These are phyloP conservation scores for Ballota nigra DNA, from an alignment of 257 asterid species.

Conservation along the genomic window DNA sequence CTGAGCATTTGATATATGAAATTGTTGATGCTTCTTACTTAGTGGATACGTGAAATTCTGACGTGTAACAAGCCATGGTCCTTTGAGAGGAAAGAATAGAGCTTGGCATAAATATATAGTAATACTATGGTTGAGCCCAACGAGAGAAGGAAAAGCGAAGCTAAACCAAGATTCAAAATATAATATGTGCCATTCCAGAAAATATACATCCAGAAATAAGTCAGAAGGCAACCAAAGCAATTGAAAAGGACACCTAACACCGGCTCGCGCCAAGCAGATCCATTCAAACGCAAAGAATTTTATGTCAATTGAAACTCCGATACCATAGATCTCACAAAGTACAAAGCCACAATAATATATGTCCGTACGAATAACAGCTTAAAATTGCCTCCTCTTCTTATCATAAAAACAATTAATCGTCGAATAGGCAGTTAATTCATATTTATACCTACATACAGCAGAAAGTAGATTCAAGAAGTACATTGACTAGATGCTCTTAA, in stretches of 20 bases:
- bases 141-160: conserved; percentile 1
- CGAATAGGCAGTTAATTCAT: background rate
- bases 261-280: background rate
- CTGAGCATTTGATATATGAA: background rate
- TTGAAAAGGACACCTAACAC: background rate
- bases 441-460: conserved; percentile 1
- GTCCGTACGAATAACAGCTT: background rate
- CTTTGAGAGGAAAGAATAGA: background rate
- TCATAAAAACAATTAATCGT: background rate
- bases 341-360: background rate
- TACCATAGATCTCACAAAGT: background rate
- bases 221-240: background rate
- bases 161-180: background rate
- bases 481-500: background rate
- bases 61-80: background rate
- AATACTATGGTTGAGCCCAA: background rate
- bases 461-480: background rate
- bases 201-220: background rate
- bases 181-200: background rate
- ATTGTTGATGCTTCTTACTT: background rate
- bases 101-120: background rate
- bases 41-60: background rate
- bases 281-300: background rate
- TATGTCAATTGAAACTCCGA: background rate
- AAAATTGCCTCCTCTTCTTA: background rate